phyloP scores from a whole-genome alignment of 768 basidiomycete genomes.

The Dendrothele bispora region DNA sequence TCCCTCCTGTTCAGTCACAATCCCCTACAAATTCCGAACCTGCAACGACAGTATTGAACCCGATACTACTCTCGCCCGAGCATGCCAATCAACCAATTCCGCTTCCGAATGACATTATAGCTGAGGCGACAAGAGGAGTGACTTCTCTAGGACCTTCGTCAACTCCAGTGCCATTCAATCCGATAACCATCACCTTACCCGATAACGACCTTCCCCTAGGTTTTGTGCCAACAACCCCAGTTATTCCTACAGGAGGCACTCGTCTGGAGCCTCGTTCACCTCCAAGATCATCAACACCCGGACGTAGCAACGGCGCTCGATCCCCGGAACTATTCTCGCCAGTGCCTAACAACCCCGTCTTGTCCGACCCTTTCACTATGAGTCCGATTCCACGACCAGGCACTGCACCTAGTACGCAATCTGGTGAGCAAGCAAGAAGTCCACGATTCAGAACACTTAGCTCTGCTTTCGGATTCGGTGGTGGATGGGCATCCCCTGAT shows the following conservation, averaged over 20 bases:
- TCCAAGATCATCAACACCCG: background rate
- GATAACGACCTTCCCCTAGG: slow-evolving; percentile 6
- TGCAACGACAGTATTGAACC: background rate
- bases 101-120: slow-evolving; percentile 4
- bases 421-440: background rate
- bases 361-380: slow-evolving; percentile 4
- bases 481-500: slow-evolving; percentile 7
- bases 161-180: slow-evolving; percentile 4
- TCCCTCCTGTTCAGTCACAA: background rate
- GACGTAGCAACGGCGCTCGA: background rate
- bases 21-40: slow-evolving; percentile 1
- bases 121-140: slow-evolving; percentile 7
- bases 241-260: too few species aligned
- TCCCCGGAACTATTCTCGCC: slow-evolving; percentile 2
- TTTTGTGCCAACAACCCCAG: slow-evolving; percentile 7
- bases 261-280: background rate
- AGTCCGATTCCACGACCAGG: slow-evolving; percentile 1
- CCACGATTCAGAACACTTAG: slow-evolving; percentile 1
- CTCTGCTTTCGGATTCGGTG: background rate
- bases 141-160: slow-evolving; percentile 3
- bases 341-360: slow-evolving; percentile 4
- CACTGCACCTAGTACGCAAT: background rate
- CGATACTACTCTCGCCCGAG: slow-evolving; percentile 4
- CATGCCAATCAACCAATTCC: slow-evolving; percentile 5
- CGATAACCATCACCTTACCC: slow-evolving; percentile 4